phyloP scores from a whole-genome alignment of 345 rosid genomes.

The Sisymbrium irio region DNA sequence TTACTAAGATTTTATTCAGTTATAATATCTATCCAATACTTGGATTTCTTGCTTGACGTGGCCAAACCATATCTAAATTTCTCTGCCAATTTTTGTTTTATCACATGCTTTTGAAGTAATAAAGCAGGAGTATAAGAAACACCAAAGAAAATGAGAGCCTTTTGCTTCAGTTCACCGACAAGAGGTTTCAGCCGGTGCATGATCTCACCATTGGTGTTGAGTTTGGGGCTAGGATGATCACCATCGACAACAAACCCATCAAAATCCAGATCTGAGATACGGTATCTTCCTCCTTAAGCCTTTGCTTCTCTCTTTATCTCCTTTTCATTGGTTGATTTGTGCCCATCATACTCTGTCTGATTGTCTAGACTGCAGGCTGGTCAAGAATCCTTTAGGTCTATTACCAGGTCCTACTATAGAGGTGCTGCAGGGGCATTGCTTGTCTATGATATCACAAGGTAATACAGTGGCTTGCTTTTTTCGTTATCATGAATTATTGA shows the following conservation, averaged over 20 bases:
- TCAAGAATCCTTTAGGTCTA: slow-evolving; percentile 97
- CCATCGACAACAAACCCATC: slow-evolving; percentile 87
- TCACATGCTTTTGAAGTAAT: not conserved
- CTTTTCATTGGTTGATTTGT: not conserved
- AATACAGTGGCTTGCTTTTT: not conserved
- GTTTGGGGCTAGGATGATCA: slow-evolving; percentile 95
- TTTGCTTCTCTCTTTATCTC: not conserved
- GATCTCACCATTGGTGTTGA: slow-evolving; percentile 96
- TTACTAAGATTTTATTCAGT: not conserved
- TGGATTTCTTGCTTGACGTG: slow-evolving; percentile 26
- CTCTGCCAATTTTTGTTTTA: no score
- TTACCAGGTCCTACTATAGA: slow-evolving; percentile 92
- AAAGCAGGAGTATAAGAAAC: not conserved
- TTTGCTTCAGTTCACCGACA: slow-evolving; percentile 92
- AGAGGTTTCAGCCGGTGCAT: slow-evolving; percentile 96
- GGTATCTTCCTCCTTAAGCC: slow-evolving; percentile 37
- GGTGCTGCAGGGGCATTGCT: slow-evolving; percentile 99
- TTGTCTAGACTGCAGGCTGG: slow-evolving; percentile 58
- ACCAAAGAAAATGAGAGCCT: slow-evolving; percentile 42
- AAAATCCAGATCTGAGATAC: slow-evolving; percentile 99
- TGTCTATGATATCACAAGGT: slow-evolving; percentile 97
- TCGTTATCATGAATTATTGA: not conserved
- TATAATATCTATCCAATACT: slow-evolving; percentile 14
- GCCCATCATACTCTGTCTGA: not conserved
- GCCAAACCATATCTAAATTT: slow-evolving; percentile 12